Conservation (phyloP, 306 rosid species). For the Benincasa hispida region DNA sequence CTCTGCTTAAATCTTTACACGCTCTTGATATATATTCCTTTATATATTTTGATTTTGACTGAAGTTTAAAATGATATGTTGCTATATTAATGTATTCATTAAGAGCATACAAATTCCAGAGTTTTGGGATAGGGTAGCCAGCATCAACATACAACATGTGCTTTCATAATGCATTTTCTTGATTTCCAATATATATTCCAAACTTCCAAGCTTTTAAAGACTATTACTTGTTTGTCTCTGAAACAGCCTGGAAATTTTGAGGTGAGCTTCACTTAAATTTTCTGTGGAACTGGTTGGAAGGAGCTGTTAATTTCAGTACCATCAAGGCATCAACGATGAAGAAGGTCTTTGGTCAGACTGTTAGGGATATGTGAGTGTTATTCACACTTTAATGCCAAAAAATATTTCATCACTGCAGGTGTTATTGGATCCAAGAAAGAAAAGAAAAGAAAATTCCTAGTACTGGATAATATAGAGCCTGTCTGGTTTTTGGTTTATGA, state of each 20-base stretch:
- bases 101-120: not conserved
- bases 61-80: not conserved
- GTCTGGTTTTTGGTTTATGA: not conserved
- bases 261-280: conserved; percentile 1
- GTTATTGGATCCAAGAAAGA: not conserved
- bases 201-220: not conserved
- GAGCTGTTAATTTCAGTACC: conserved; percentile 7
- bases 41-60: not conserved
- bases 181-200: not conserved
- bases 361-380: conserved; percentile 80
- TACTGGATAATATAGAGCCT: not conserved
- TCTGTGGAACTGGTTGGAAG: conserved; percentile 1
- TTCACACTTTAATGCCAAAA: not conserved
- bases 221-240: not conserved
- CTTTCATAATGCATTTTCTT: not conserved
- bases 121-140: not conserved
- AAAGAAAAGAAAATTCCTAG: not conserved
- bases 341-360: conserved; percentile 94
- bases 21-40: not conserved
- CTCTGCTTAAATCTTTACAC: not conserved
- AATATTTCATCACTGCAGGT: not conserved
- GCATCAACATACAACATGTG: not conserved
- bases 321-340: conserved; percentile 39
- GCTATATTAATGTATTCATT: not conserved
- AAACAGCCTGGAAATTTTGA: not conserved